Conservation (phyloP, 345 rosid genomes). For the Noccaea bulbosa region DNA sequence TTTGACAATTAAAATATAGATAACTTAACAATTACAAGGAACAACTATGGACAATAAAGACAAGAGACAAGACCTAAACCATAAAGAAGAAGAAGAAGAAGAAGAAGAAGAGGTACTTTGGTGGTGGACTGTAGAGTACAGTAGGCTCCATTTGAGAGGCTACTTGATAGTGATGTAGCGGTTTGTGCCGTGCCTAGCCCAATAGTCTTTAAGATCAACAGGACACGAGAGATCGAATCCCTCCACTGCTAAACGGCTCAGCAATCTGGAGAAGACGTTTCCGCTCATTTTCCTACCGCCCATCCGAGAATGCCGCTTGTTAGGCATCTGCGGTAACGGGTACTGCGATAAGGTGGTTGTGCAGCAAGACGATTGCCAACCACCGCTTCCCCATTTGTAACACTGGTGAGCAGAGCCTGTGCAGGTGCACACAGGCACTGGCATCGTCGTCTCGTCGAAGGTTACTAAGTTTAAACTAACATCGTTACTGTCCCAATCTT, state of each 20-base stretch:
- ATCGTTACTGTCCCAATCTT: conserved; percentile 72
- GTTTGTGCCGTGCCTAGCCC: conserved; percentile 98
- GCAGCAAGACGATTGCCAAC: conserved; percentile 99
- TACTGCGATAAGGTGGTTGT: conserved; percentile 78
- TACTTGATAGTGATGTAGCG: conserved; percentile 96
- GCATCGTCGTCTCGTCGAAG: conserved; percentile 78
- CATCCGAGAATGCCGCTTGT: conserved; percentile 83
- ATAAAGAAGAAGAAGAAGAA: background rate
- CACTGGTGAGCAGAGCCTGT: conserved; percentile 77
- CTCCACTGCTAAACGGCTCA: conserved; percentile 72
- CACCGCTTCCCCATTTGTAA: conserved; percentile 98
- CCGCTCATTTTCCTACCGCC: conserved; percentile 99
- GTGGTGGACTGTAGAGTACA: background rate
- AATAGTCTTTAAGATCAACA: conserved; percentile 82
- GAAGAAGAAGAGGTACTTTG: background rate
- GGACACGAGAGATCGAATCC: conserved; percentile 73
- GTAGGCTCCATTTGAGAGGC: background rate
- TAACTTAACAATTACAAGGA: too few species aligned
- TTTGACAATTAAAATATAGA: too few species aligned
- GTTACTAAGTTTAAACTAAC: conserved; percentile 62
- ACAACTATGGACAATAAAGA: conserved; percentile 25
- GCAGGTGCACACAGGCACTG: conserved; percentile 82
- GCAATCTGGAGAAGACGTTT: conserved; percentile 72
- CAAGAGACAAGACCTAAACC: conserved; percentile 14
- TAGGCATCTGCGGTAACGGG: conserved; percentile 91